Evolutionary conservation across 805 yeast genomes (phyloP), one percentile per base, ranked within the genome.

Genomic region (Isabelozyma rhagii): DNA sequence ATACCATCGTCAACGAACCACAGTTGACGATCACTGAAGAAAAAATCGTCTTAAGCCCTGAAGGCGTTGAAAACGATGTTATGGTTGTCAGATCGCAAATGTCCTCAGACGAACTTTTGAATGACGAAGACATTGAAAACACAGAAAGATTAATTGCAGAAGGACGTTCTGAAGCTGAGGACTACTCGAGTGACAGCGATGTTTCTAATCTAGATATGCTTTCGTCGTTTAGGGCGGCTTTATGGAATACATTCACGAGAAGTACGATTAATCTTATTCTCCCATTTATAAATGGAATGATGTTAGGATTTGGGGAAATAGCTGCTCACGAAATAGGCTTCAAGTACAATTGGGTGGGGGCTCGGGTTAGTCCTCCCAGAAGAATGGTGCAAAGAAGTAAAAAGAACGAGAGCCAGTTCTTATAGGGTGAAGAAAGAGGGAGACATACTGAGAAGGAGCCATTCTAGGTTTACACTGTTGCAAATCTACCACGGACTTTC

Each of bases 231-330:
- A 7, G 36, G n/a, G 10, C 36, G 7, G 36, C 36, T 13, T 10
- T 31, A 13, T 72, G 76, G 74, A 63, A 63, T 5, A 67, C 80
- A 39, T 42, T 79, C 25, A 67, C 72, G 40, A 74, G 77, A n/a
- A 69, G 86, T 18, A 78, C 91, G 2, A 82, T 93, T 54, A 93
- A 93, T 58, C 68, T 93, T 56, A 63, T 91, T 1, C 69, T 93
- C 43, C 98, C 98, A 2, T 91, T 93, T 60, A 75, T 93, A 57
- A 93, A 93, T 60, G 98, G 98, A 8, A 74, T 93, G 68, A 92
- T 92, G 97, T 78, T 93, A 46, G 98, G 98, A 0, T 90, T 93
- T 64, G 98, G 98, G 1, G 98, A 93, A 71, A 84, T 93, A 17
- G 72, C 89, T 51, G 98, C 98, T 8, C 97, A 92, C 64, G 97